Base-by-base conservation (phyloP, 495 filamentous ascomycete species). In the Hypoxylon subgilvum region DNA sequence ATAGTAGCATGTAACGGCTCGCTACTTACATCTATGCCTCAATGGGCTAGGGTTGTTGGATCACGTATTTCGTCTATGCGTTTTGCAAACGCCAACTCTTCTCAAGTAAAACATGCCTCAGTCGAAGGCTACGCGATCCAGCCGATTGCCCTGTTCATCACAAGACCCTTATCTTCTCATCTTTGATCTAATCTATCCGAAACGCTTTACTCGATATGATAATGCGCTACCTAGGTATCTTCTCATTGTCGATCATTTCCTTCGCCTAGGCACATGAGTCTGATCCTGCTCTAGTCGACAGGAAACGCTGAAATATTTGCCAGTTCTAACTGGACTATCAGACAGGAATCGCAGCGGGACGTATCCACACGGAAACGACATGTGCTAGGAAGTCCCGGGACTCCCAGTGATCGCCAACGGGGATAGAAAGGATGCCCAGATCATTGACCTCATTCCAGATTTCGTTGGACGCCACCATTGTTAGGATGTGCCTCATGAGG, bases 261-360 rank as follows among this genome's bases (percentile, higher is more conserved):
- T 53, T 50, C 27, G 77, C 46, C 79, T 79, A 81, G 5, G 50
- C 82, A 61, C 52, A 78, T 78, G 1, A 83, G 70, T 4, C 80
- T 65, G n/a, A 83, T 74, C 1, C 80, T 72, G 34, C 77, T 74
- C 55, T 70, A 66, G 72, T 78, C 78, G 52, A 84, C 80, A 5
- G 79, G 27, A 44, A 56, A 40, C 44, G 68, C 8, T 65, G 74
- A 25, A 72, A 66, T 36, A 65, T 61, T 16, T 63, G 71, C 6
- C 65, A 76, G 1, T 66, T 54, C 0, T 57, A 74, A 30, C 70
- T 80, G 47, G 52, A 79, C 75, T 10, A 57, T 59, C 8, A 66
- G 44, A 76, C 77, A 6, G 72, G 72, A 18, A 71, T 18, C 65
- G 31, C 53, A 49, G 8, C 44, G 49, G 27, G 57, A 10, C 51